Conservation (phyloP, 164 flowering plant species). For the Macadamia tetraphylla region DNA sequence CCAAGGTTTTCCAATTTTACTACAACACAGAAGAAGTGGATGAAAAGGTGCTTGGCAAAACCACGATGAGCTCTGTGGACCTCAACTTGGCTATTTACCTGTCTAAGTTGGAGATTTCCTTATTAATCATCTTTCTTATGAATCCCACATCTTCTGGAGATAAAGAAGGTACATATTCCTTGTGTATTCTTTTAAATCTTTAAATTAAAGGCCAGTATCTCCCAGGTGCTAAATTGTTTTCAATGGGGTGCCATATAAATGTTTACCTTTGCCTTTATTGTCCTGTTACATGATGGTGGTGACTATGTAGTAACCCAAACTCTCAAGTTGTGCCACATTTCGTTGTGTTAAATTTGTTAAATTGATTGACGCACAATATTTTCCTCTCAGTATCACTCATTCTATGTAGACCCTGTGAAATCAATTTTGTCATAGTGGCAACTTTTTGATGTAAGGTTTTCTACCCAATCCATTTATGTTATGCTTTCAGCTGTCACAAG, state of each 20-base stretch:
- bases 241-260: neutral
- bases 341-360: too few relatives aligned
- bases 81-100: neutral
- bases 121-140: neutral
- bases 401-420: too few relatives aligned
- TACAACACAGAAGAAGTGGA: conserved; percentile 24
- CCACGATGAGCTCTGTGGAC: conserved; percentile 9
- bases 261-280: neutral
- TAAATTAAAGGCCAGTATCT: neutral
- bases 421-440: too few relatives aligned
- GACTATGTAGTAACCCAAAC: neutral
- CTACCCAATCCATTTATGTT: too few relatives aligned
- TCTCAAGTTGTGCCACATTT: neutral
- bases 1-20: conserved; percentile 17
- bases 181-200: neutral
- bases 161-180: conserved; percentile 5
- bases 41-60: conserved; percentile 13
- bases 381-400: too few relatives aligned
- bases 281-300: neutral
- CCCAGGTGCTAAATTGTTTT: neutral
- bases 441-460: too few relatives aligned
- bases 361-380: too few relatives aligned
- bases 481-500: too few relatives aligned
- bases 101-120: neutral
- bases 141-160: conserved; percentile 1